Evolutionary conservation across 805 yeast genomes (phyloP).

Genomic region (Wickerhamomyces xylosicus): DNA sequence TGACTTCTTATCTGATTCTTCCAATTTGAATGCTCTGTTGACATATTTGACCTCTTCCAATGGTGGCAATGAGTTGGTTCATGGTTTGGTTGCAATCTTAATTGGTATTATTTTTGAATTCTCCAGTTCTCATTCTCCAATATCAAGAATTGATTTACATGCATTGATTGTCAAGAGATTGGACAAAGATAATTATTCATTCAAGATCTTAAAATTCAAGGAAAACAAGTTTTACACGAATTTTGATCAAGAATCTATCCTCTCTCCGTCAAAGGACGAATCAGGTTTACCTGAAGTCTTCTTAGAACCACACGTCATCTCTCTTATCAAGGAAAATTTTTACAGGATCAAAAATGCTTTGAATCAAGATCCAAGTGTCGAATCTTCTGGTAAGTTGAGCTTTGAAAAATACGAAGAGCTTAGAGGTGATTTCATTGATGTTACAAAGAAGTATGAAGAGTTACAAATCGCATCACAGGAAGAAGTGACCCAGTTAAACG

Average conservation of each 20-base stretch:
- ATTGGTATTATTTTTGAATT: conserved; percentile 80
- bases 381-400: conserved; percentile 58
- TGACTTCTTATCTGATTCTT: conserved; percentile 59
- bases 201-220: conserved; percentile 64
- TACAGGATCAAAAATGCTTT: conserved; percentile 60
- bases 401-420: conserved; percentile 36
- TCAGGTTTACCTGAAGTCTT: conserved; percentile 84
- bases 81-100: conserved; percentile 62
- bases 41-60: conserved; percentile 47
- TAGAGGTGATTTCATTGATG: conserved; percentile 19
- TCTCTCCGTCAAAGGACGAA: conserved; percentile 50
- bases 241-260: conserved; percentile 40
- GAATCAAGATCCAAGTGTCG: conserved; percentile 62
- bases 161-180: conserved; percentile 56
- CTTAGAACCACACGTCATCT: conserved; percentile 55
- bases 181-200: conserved; percentile 71
- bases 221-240: conserved; percentile 45
- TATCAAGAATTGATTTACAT: conserved; percentile 49
- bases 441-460: conserved; percentile 26
- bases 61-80: conserved; percentile 46
- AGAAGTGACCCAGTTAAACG: conserved; percentile 21
- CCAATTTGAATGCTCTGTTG: conserved; percentile 57
- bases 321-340: conserved; percentile 58
- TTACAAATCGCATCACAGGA: conserved; percentile 21
- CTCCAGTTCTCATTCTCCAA: conserved; percentile 46